phyloP scores from a whole-genome alignment of 2,329 filamentous ascomycete genomes.

The Paramyrothecium sp. region DNA sequence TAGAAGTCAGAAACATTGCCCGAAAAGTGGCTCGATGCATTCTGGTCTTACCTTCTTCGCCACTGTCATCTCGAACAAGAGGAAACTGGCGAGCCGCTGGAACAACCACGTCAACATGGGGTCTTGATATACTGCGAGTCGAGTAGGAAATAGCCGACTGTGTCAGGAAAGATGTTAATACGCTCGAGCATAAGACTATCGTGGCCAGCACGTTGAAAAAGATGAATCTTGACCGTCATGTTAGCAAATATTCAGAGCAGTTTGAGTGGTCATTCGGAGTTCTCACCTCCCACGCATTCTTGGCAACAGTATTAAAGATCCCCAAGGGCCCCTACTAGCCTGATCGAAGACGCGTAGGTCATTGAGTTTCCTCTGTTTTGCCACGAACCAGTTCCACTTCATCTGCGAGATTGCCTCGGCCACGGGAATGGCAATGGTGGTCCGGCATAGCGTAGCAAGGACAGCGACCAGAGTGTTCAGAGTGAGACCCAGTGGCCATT shows the following conservation, averaged over 20 bases:
- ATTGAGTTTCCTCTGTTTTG: slow-evolving; percentile 5
- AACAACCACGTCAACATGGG: background rate
- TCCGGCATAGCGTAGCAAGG: slow-evolving; percentile 20
- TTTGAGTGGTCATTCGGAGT: background rate
- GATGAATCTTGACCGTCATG: background rate
- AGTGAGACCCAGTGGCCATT: slow-evolving; percentile 19
- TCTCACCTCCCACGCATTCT: background rate
- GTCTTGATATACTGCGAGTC: background rate
- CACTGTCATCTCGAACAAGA: background rate
- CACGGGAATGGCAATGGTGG: slow-evolving; percentile 18
- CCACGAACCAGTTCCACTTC: slow-evolving; percentile 15
- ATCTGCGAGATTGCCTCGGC: slow-evolving; percentile 19
- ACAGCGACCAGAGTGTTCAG: slow-evolving; percentile 25
- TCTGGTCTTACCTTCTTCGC: background rate
- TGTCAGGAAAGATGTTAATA: background rate
- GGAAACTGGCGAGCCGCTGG: background rate
- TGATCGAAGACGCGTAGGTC: slow-evolving; percentile 13
- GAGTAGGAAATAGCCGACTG: background rate
- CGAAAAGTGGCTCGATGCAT: background rate
- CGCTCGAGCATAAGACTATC: background rate
- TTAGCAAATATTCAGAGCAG: background rate
- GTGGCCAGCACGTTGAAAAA: background rate
- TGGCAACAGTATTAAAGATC: slow-evolving; percentile 8
- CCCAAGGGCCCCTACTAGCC: slow-evolving; percentile 15
- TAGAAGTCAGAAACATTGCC: background rate